Evolutionary conservation across 1,139 yeast genomes (phyloP).

Genomic region (Candida anutae): DNA sequence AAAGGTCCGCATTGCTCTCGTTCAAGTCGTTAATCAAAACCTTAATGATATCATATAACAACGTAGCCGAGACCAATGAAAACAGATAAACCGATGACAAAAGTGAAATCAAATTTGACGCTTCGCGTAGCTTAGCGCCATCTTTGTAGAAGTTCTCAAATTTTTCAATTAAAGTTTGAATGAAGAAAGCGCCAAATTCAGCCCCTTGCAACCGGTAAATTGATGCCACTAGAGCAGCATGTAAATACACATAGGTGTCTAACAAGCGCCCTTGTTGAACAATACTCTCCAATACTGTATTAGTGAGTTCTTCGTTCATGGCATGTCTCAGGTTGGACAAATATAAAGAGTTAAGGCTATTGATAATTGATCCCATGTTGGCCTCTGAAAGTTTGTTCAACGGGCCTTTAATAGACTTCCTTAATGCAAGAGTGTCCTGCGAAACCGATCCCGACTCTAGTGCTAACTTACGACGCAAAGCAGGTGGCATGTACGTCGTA

Average conservation of each 20-base stretch:
- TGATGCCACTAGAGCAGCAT: slow-evolving; percentile 72
- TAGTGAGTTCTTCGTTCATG: slow-evolving; percentile 63
- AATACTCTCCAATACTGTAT: slow-evolving; percentile 59
- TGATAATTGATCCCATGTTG: slow-evolving; percentile 62
- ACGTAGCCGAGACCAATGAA: slow-evolving; percentile 63
- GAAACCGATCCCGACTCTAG: slow-evolving; percentile 27
- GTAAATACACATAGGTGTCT: slow-evolving; percentile 73
- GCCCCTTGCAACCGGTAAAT: slow-evolving; percentile 74
- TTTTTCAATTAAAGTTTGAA: slow-evolving; percentile 70
- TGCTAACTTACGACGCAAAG: slow-evolving; percentile 53
- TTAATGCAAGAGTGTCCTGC: slow-evolving; percentile 44
- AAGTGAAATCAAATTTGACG: slow-evolving; percentile 64
- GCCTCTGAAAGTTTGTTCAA: slow-evolving; percentile 84
- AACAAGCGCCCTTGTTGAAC: slow-evolving; percentile 55
- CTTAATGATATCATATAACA: slow-evolving; percentile 70
- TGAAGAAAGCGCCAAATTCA: slow-evolving; percentile 83
- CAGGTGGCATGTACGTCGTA: slow-evolving; percentile 74
- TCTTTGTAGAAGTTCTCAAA: slow-evolving; percentile 33
- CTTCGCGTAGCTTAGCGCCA: slow-evolving; percentile 39
- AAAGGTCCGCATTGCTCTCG: slow-evolving; percentile 70
- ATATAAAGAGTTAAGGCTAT: slow-evolving; percentile 59
- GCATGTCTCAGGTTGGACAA: slow-evolving; percentile 63
- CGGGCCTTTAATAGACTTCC: slow-evolving; percentile 65
- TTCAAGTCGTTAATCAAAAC: slow-evolving; percentile 48
- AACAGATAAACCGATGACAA: slow-evolving; percentile 72